Base-by-base conservation (phyloP, 1,284 basidiomycete genomes). In the Trichosporon coremiiforme region DNA sequence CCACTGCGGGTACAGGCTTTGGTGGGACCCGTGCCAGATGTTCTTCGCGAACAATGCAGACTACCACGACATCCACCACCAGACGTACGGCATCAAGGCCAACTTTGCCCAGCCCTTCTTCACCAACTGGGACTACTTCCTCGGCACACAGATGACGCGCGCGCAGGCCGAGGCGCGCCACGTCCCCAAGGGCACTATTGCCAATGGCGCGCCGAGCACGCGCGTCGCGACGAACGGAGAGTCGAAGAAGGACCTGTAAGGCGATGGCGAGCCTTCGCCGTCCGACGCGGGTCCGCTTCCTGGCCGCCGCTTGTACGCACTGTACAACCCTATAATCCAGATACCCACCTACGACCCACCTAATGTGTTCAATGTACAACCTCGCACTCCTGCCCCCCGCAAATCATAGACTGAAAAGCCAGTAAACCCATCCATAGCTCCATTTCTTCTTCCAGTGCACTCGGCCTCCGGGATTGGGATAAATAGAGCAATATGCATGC, bases 61-160 rank as follows among this genome's bases (percentile, higher is more conserved):
- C 82, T 99, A 98, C 83, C 96, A 98, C 83, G 96, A 98, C 83
- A 97, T 99, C 72, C 96, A 99, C 81, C 96, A 98, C 83, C 92
- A 94, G 87, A 85, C 87, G 70, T 90, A 94, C 76, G 96, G 97
- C 2, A 93, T 98, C 85, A 97, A 98, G 84, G 91, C 90, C 70
- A 99, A 99, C 82, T 99, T 96, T 81, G 89, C 93, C 20, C 96
- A 97, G 82, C 95, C 95, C 2, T 97, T 94, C 86, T 98, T 86
- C 75, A 82, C 80, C 13, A 80, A 81, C 72, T 85, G 83, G 83
- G 84, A 85, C 72, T 75, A 78, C 36, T 64, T 83, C 17, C 78
- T 85, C 36, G 80, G 82, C 22, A 85, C 84, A 12, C 76, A 78
- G 62, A 83, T 85, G 81, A 80, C 81, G 6, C 73, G 79, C 64